Evolutionary conservation across 2,329 filamentous ascomycete species (phyloP).

Genomic region (Coniochaeta hoffmannii): DNA sequence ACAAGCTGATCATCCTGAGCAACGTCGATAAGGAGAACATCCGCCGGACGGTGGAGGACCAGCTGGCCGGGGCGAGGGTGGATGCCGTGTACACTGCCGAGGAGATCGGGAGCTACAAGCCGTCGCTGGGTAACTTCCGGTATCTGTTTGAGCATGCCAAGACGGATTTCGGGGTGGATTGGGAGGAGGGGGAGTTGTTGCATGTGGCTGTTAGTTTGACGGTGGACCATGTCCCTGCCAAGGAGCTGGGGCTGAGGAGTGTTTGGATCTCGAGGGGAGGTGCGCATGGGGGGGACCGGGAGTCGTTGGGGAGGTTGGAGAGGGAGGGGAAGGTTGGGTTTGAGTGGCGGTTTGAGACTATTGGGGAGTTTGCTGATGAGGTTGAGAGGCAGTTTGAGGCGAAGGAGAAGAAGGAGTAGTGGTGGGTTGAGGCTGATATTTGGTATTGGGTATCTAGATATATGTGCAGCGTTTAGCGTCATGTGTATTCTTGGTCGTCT

Average conservation of each 20-base stretch:
- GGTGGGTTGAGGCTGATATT: neutral
- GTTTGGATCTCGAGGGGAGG: constrained; percentile 58
- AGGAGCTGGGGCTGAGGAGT: constrained; percentile 49
- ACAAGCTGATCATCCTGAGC: constrained; percentile 52
- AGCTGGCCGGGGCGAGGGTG: constrained; percentile 42
- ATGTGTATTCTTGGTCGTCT: neutral
- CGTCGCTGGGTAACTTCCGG: constrained; percentile 54
- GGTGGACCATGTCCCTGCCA: constrained; percentile 61
- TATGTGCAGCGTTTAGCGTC: constrained; percentile 3
- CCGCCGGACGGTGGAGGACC: constrained; percentile 19
- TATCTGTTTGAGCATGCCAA: constrained; percentile 51
- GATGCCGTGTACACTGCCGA: constrained; percentile 63
- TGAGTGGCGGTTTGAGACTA: constrained; percentile 28
- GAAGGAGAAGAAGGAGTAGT: neutral
- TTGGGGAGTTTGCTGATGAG: constrained; percentile 31
- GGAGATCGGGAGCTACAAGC: constrained; percentile 67
- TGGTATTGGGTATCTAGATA: neutral
- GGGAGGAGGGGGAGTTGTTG: constrained; percentile 45
- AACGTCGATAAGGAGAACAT: constrained; percentile 47
- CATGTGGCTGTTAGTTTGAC: constrained; percentile 63
- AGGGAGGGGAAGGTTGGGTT: constrained; percentile 22
- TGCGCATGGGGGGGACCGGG: constrained; percentile 19
- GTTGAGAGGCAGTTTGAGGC: constrained; percentile 28
- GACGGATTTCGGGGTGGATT: constrained; percentile 43
- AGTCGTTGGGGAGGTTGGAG: constrained; percentile 12